A percentile compares a stretch with the other conserved stretches of the same genome.
phyloP scores from a whole-genome alignment of 805 yeast species.

The Sungouiozyma intestinalis region DNA sequence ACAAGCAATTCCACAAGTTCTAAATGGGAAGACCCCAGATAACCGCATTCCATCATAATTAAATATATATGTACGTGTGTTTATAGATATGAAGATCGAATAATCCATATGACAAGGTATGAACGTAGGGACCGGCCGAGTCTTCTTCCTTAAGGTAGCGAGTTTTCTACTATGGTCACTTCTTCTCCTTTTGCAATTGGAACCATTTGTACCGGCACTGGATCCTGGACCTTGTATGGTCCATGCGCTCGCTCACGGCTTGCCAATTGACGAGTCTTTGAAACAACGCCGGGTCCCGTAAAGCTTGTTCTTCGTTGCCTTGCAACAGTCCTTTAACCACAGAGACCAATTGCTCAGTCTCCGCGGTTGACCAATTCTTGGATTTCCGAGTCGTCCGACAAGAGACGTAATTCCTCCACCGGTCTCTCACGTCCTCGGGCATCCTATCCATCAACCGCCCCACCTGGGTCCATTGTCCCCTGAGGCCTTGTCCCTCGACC shows the following conservation, averaged over 20 bases:
- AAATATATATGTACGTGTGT: background rate
- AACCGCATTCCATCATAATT: background rate
- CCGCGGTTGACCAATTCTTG: slow-evolving; percentile 65
- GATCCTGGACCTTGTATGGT: slow-evolving; percentile 72
- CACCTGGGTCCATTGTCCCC: slow-evolving; percentile 78
- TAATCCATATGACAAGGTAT: too few species aligned
- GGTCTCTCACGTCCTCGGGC: slow-evolving; percentile 93
- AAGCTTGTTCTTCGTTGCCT: slow-evolving; percentile 6
- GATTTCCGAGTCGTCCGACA: slow-evolving; percentile 63
- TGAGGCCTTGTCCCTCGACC: slow-evolving; percentile 41
- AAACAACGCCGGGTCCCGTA: slow-evolving; percentile 4
- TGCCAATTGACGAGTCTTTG: slow-evolving; percentile 68
- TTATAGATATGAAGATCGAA: slow-evolving; percentile 25
- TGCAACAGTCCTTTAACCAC: slow-evolving; percentile 39
- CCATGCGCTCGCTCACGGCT: slow-evolving; percentile 70
- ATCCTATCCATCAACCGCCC: slow-evolving; percentile 69
- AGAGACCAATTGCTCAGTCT: slow-evolving; percentile 47
- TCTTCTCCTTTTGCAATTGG: slow-evolving; percentile 53
- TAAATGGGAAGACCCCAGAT: slow-evolving; percentile 35
- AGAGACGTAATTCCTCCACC: slow-evolving; percentile 87
- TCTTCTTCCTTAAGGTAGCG: too few species aligned
- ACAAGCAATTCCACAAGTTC: slow-evolving; percentile 95
- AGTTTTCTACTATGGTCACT: too few species aligned
- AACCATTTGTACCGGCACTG: slow-evolving; percentile 93
- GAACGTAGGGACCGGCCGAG: too few species aligned